A percentile compares a stretch with the other conserved stretches of the same genome.
phyloP scores from a whole-genome alignment of 225 moss, liverwort and hornwort species.

The Pleurozium schreberi region DNA sequence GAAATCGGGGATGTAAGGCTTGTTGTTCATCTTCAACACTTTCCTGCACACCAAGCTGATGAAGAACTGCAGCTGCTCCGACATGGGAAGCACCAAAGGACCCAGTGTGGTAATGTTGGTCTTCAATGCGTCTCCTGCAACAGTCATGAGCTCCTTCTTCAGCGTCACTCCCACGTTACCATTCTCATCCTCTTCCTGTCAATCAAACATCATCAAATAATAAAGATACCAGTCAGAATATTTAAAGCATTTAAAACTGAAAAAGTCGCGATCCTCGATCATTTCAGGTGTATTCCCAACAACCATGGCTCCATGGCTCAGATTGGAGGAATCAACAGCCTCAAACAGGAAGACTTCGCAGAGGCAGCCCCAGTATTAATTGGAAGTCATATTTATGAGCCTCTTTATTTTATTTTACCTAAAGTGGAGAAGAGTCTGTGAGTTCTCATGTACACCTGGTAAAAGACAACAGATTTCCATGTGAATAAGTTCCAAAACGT shows the following conservation, averaged over 20 bases:
- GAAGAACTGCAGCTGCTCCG: constrained; percentile 41
- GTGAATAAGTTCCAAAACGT: neutral
- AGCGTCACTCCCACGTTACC: constrained; percentile 37
- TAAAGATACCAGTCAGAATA: neutral
- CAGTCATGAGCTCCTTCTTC: constrained; percentile 50
- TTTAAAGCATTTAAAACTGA: too few relatives aligned
- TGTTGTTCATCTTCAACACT: constrained; percentile 34
- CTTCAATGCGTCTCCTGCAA: constrained; percentile 46
- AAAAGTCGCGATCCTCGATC: neutral
- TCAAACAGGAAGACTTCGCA: neutral
- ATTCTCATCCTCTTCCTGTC: constrained; percentile 38
- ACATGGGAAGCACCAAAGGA: constrained; percentile 33
- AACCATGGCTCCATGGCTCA: neutral
- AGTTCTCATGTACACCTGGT: neutral
- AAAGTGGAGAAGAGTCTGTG: too few relatives aligned
- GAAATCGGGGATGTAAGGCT: constrained; percentile 48
- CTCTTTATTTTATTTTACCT: too few relatives aligned
- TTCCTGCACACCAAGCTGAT: constrained; percentile 32
- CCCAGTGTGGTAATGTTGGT: constrained; percentile 49
- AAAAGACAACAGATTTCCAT: too few relatives aligned
- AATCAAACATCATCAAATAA: neutral
- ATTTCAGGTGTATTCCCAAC: neutral
- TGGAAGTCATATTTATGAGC: neutral
- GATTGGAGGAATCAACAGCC: neutral
- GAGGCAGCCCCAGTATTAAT: neutral